phyloP scores from a whole-genome alignment of 768 basidiomycete species.

The Lepiota venenata region DNA sequence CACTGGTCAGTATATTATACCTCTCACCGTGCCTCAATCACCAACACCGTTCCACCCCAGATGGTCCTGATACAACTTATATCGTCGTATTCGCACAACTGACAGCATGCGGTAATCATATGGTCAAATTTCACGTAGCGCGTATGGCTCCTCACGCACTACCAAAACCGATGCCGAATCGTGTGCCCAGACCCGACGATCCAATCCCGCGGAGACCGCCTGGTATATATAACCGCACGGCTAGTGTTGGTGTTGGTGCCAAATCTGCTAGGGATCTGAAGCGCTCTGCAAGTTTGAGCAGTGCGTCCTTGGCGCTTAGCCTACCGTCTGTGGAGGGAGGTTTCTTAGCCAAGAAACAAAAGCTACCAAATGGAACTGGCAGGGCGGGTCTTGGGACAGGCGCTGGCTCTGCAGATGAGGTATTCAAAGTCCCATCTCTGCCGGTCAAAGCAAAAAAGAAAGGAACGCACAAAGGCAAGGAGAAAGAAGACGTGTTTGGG shows the following conservation, averaged over 20 bases:
- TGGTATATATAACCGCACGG: conserved; percentile 27
- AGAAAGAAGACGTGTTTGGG: conserved; percentile 35
- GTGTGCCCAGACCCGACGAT: conserved; percentile 60
- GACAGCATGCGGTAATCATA: conserved; percentile 16
- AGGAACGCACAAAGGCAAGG: conserved; percentile 37
- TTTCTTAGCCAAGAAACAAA: conserved; percentile 30
- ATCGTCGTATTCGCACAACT: conserved; percentile 50
- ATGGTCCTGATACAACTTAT: conserved; percentile 67
- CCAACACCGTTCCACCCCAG: conserved; percentile 26
- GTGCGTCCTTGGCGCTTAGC: conserved; percentile 11
- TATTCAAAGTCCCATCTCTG: conserved; percentile 50
- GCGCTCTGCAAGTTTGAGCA: conserved; percentile 26
- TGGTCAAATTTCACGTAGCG: conserved; percentile 50
- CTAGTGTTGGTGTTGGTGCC: conserved; percentile 14
- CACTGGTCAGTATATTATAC: conserved; percentile 43
- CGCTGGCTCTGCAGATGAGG: conserved; percentile 22
- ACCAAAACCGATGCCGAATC: conserved; percentile 26
- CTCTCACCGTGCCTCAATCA: not conserved
- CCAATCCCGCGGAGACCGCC: conserved; percentile 75
- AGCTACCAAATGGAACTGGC: conserved; percentile 22
- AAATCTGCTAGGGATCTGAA: conserved; percentile 22
- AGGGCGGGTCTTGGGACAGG: conserved; percentile 16
- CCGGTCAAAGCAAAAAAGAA: conserved; percentile 30
- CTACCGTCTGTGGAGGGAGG: conserved; percentile 8
- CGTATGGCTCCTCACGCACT: conserved; percentile 46